Evolutionary conservation across 2,329 filamentous ascomycete species (phyloP).

Genomic region (Fusarium beomiforme): DNA sequence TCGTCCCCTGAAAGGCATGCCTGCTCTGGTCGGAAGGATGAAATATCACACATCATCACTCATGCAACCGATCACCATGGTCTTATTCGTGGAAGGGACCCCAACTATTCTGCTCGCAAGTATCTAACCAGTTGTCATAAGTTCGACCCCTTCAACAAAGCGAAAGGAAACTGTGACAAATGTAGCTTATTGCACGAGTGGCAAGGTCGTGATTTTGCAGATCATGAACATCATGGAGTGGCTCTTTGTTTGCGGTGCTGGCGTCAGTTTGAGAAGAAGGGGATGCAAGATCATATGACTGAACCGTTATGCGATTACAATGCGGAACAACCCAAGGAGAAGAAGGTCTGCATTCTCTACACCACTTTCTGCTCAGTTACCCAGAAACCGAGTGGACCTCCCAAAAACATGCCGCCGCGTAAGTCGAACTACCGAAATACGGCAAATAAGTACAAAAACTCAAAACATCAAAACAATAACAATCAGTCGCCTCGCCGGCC

Average conservation of each 20-base stretch:
- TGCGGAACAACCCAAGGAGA: constrained; percentile 28
- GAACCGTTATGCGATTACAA: constrained; percentile 26
- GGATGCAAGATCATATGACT: constrained; percentile 27
- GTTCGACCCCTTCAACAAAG: constrained; percentile 16
- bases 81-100: constrained; percentile 31
- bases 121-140: constrained; percentile 27
- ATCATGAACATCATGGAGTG: constrained; percentile 19
- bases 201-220: constrained; percentile 10
- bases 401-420: background rate
- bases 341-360: constrained; percentile 28
- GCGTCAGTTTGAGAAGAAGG: constrained; percentile 21
- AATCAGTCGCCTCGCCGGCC: background rate
- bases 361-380: constrained; percentile 30
- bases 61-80: constrained; percentile 37
- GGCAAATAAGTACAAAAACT: background rate
- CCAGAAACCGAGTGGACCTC: constrained; percentile 13
- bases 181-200: constrained; percentile 28
- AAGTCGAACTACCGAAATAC: background rate
- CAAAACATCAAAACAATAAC: constrained; percentile 2
- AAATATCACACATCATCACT: constrained; percentile 37
- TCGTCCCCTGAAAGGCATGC: constrained; percentile 16
- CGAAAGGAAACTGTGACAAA: constrained; percentile 23
- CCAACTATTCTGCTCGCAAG: constrained; percentile 17
- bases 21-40: constrained; percentile 25
- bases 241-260: constrained; percentile 37